Conservation (phyloP, 805 yeast species). For the Metschnikowia aberdeeniae region DNA sequence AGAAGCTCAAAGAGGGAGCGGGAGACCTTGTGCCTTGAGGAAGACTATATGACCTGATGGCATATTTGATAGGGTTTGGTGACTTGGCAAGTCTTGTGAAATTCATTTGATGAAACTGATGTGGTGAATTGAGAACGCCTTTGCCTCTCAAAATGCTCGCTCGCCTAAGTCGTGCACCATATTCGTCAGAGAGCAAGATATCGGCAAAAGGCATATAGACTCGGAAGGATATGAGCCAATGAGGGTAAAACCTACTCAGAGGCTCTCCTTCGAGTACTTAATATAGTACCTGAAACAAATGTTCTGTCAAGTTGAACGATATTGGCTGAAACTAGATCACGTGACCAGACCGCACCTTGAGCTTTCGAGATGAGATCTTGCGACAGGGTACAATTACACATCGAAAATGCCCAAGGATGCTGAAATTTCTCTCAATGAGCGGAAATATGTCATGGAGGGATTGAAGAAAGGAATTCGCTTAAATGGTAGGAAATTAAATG, state of each 20-base stretch:
- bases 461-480: conserved; percentile 58
- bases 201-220: too few species aligned
- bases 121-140: not conserved
- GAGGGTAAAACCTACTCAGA: too few species aligned
- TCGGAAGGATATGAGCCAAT: too few species aligned
- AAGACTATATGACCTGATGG: conserved; percentile 8
- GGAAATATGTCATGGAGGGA: conserved; percentile 56
- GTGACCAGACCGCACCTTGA: conserved; percentile 2
- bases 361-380: not conserved
- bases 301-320: too few species aligned
- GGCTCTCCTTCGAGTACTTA: too few species aligned
- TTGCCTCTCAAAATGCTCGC: conserved; percentile 3
- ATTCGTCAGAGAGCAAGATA: not conserved
- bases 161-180: conserved; percentile 4
- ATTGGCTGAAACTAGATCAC: not conserved
- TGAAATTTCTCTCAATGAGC: conserved; percentile 62
- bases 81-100: conserved; percentile 1
- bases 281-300: too few species aligned
- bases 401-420: conserved; percentile 54
- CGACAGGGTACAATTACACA: not conserved
- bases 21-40: conserved; percentile 6
- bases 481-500: conserved; percentile 64
- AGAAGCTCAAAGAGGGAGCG: conserved; percentile 42
- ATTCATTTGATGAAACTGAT: conserved; percentile 2
- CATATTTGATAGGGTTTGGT: not conserved